Percentiles rank a stretch among this genome's conserved stretches.
phyloP scores from a whole-genome alignment of 257 asterid species.

The Avicennia marina region DNA sequence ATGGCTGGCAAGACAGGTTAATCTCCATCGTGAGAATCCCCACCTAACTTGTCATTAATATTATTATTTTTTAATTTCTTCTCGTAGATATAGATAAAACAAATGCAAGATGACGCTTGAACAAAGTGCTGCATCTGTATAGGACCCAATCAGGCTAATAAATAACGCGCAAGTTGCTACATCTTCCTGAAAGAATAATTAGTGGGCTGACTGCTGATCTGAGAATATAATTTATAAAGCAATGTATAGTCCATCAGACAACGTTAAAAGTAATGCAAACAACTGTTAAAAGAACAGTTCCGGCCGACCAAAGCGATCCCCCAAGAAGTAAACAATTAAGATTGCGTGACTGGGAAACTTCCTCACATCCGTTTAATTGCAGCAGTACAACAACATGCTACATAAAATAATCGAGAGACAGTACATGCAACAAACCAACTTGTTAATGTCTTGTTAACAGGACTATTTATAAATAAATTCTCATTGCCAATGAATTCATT shows the following conservation, averaged over 20 bases:
- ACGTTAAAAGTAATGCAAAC: not conserved
- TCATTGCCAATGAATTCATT: too few relatives aligned
- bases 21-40: too few relatives aligned
- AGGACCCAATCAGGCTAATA: too few relatives aligned
- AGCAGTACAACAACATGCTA: not conserved
- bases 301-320: not conserved
- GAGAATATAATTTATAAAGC: not conserved
- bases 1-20: too few relatives aligned
- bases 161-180: too few relatives aligned
- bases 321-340: constrained; percentile 1
- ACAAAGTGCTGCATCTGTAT: too few relatives aligned
- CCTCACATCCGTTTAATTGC: not conserved
- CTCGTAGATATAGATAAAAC: too few relatives aligned
- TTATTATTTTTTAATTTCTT: too few relatives aligned
- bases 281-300: not conserved
- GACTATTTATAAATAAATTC: too few relatives aligned
- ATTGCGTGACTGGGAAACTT: constrained; percentile 2
- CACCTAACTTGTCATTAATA: too few relatives aligned
- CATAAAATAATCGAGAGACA: not conserved
- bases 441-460: constrained; percentile 8
- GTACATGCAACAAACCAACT: constrained; percentile 6
- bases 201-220: not conserved
- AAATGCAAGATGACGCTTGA: too few relatives aligned
- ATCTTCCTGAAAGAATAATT: not conserved
- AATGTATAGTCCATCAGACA: not conserved